Base-by-base conservation (phyloP, 2,329 filamentous ascomycete species). In the Beauveria sp. region DNA sequence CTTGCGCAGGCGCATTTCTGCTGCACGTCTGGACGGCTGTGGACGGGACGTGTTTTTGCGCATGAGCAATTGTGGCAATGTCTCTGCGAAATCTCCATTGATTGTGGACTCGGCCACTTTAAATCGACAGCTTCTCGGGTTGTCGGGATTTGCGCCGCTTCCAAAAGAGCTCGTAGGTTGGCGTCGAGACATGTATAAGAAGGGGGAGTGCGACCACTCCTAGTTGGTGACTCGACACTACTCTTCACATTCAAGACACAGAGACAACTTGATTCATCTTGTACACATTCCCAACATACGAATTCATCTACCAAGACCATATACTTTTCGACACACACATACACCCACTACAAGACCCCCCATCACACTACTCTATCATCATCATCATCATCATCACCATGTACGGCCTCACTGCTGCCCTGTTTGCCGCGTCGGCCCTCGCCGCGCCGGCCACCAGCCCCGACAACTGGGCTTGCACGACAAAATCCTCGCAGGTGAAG, bases 361-460 rank as follows among this genome's bases (percentile, higher is more conserved):
- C 59, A 46, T 10, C 28, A 34, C 26, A 41, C 48, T 34, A 44
- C 24, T 10, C 34, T 18, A 43, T 43, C 52, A 56, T 18, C 22
- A 22, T 22, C 22, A 22, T 22, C 47, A 6, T 43, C 41, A 40
- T 34, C 50, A 34, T 44, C 28, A 68, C 68, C 64, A 41, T 66
- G 55, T 59, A 52, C 64, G 16, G 66, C 43, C 53, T 69, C 44
- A 61, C 63, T 18, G 55, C 66, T 28, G 50, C 69, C 44, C 59
- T 70, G 63, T 59, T 71, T 53, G 66, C 68, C 61, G 62, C 68
- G 58, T 61, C 63, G 20, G 67, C 66, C 57, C 41, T 70, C 41
- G 67, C 67, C 34, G 61, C 66, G 20, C 68, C 70, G 1, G 56
- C 67, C 14, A 55, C 53, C 20, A 43, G 26, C 41, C 1, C 41